Percentiles rank a stretch among this genome's conserved stretches.
phyloP scores from a whole-genome alignment of 2,329 filamentous ascomycete genomes.

The Calonectria hongkongensis region DNA sequence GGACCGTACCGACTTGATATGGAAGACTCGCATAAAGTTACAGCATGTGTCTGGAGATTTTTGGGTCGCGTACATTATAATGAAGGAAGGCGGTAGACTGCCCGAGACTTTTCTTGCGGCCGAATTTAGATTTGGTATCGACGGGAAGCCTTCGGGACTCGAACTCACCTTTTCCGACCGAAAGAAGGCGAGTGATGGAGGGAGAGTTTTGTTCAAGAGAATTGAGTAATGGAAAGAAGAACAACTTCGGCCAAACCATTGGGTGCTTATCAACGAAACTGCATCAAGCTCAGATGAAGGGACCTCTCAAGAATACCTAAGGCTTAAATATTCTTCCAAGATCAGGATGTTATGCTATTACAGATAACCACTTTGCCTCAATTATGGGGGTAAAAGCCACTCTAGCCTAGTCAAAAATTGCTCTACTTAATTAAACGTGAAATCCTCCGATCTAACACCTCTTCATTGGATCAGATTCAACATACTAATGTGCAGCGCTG shows the following conservation, averaged over 20 bases:
- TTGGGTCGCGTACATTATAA: not conserved
- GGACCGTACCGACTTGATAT: not conserved
- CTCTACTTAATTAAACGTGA: too few relatives aligned
- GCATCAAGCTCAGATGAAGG: too few relatives aligned
- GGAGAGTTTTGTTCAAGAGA: not conserved
- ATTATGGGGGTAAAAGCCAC: too few relatives aligned
- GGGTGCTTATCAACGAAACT: too few relatives aligned
- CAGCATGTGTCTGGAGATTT: not conserved
- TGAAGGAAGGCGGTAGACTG: not conserved
- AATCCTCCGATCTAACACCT: too few relatives aligned
- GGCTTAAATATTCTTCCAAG: too few relatives aligned
- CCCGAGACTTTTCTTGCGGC: constrained; percentile 3
- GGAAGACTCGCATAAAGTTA: not conserved
- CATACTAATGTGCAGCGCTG: too few relatives aligned
- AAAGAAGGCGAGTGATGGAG: not conserved
- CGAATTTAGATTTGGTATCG: not conserved
- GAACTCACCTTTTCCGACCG: not conserved
- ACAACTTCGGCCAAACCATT: not conserved
- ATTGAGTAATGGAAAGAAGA: not conserved
- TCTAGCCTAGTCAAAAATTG: too few relatives aligned
- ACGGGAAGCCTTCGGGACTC: not conserved
- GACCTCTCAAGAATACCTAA: too few relatives aligned
- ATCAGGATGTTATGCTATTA: too few relatives aligned
- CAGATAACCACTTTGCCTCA: too few relatives aligned
- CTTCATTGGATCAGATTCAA: too few relatives aligned